Conservation (phyloP, 2,329 filamentous ascomycete genomes). For the Chrysoporthe puriensis region DNA sequence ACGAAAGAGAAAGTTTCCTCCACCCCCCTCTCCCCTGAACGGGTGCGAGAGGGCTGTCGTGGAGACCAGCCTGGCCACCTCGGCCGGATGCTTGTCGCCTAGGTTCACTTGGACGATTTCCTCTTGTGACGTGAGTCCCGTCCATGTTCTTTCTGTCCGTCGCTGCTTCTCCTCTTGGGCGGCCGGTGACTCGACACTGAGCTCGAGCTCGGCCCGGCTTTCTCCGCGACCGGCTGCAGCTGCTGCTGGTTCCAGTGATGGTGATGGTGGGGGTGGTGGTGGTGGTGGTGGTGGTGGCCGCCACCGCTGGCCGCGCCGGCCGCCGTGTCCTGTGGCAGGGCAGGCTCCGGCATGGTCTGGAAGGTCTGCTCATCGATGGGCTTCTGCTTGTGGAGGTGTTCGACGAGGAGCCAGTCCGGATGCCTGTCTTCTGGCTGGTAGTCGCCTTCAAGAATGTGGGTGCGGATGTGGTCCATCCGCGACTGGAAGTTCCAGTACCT, state of each 20-base stretch:
- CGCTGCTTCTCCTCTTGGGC: not conserved
- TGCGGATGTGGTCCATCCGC: slow-evolving; percentile 55
- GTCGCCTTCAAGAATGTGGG: slow-evolving; percentile 44
- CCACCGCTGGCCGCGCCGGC: not conserved
- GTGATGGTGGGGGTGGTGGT: not conserved
- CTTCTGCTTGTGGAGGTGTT: slow-evolving; percentile 39
- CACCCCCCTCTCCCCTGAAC: not conserved
- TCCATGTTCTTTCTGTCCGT: not conserved
- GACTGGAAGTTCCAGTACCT: slow-evolving; percentile 37
- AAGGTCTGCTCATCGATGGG: slow-evolving; percentile 35
- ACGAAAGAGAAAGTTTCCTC: not conserved
- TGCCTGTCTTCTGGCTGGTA: slow-evolving; percentile 34
- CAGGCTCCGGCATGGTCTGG: not conserved
- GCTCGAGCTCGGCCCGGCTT: slow-evolving; percentile 4
- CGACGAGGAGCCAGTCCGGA: slow-evolving; percentile 46
- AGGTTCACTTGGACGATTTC: not conserved
- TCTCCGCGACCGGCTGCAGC: slow-evolving; percentile 13
- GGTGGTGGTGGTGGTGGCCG: not conserved
- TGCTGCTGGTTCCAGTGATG: not conserved
- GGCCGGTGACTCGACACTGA: not conserved
- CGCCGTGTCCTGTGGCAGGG: not conserved
- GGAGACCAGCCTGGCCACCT: not conserved
- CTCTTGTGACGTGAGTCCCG: not conserved
- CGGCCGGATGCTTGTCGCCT: too few species aligned
- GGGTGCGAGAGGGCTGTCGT: not conserved